These are phyloP conservation scores for Heimioporus sp. DNA, from an alignment of 768 basidiomycete species.

Conservation along the genomic window DNA sequence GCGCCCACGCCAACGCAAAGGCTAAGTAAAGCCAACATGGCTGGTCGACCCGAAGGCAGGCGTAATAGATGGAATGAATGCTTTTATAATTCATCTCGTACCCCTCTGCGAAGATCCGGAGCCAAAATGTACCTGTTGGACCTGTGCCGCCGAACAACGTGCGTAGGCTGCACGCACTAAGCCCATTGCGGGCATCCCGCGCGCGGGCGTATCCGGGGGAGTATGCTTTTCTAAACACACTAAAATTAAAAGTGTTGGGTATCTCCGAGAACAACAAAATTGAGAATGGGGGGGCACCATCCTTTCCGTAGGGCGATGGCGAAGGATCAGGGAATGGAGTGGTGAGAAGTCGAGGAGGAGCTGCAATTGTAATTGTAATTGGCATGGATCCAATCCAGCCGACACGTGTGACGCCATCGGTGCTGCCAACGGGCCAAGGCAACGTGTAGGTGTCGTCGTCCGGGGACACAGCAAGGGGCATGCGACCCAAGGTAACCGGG, in stretches of 20 bases:
- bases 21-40: not conserved
- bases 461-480: not conserved
- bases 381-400: too few relatives aligned
- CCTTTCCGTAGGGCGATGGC: too few relatives aligned
- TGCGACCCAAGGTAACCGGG: not conserved
- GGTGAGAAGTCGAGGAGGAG: too few relatives aligned
- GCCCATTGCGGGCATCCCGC: not conserved
- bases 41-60: too few relatives aligned
- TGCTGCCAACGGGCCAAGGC: not conserved
- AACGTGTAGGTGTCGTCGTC: constrained; percentile 5
- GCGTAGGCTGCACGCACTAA: constrained; percentile 5
- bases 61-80: too few relatives aligned
- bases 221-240: not conserved
- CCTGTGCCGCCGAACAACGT: constrained; percentile 18
- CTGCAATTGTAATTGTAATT: too few relatives aligned
- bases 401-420: too few relatives aligned
- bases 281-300: too few relatives aligned
- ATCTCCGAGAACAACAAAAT: not conserved
- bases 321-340: too few relatives aligned
- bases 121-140: not conserved
- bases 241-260: not conserved
- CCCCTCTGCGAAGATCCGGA: constrained; percentile 12
- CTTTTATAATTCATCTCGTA: too few relatives aligned
- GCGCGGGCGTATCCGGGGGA: constrained; percentile 7
- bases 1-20: too few relatives aligned